Conservation (phyloP, 805 yeast genomes). For the Maudiozyma turicensis region DNA sequence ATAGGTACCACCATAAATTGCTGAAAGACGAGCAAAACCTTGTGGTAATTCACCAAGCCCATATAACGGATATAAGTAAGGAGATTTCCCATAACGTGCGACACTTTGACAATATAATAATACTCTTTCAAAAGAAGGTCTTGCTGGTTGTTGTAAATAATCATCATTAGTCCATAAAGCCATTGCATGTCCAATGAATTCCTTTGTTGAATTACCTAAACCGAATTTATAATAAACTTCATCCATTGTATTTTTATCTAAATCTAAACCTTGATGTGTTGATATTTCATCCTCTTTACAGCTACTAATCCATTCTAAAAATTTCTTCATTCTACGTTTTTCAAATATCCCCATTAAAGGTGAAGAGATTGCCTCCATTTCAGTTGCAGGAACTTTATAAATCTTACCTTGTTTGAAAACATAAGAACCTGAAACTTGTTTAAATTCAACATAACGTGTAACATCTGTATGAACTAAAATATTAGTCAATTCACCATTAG, state of each 20-base stretch:
- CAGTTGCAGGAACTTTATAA: constrained; percentile 91
- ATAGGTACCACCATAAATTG: constrained; percentile 96
- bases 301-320: constrained; percentile 75
- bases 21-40: constrained; percentile 93
- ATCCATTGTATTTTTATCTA: constrained; percentile 84
- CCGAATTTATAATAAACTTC: constrained; percentile 86
- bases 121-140: constrained; percentile 84
- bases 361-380: constrained; percentile 81
- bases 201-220: constrained; percentile 84
- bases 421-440: constrained; percentile 91
- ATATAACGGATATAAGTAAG: constrained; percentile 90
- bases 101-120: constrained; percentile 80
- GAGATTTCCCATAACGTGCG: constrained; percentile 92
- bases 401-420: constrained; percentile 81
- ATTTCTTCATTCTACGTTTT: constrained; percentile 88
- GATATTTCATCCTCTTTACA: constrained; percentile 69
- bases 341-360: constrained; percentile 94
- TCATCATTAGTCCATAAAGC: constrained; percentile 92
- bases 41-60: constrained; percentile 98
- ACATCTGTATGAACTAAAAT: constrained; percentile 93
- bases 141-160: constrained; percentile 78
- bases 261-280: constrained; percentile 78
- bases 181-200: constrained; percentile 98
- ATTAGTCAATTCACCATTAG: constrained; percentile 93
- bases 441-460: constrained; percentile 90